These are phyloP conservation scores for Nitzschia palea DNA, from an alignment of 108 stramenopile species.

Conservation along the genomic window DNA sequence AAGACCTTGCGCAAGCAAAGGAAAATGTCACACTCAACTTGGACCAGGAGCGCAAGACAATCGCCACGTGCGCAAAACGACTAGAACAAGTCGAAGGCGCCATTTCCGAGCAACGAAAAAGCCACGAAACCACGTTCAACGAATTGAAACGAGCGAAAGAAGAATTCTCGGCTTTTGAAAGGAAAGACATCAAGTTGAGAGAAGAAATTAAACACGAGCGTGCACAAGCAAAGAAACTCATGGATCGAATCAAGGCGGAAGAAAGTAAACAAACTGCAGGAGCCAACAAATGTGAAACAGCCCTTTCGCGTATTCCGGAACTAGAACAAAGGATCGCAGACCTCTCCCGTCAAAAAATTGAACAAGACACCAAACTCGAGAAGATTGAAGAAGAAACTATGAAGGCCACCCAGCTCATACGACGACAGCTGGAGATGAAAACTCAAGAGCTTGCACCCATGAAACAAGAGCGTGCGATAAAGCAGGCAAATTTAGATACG, in stretches of 20 bases:
- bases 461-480: constrained; percentile 74
- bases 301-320: constrained; percentile 63
- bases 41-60: constrained; percentile 41
- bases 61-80: constrained; percentile 48
- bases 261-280: constrained; percentile 60
- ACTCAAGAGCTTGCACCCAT: constrained; percentile 85
- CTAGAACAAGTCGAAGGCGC: constrained; percentile 67
- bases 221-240: constrained; percentile 69
- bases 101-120: constrained; percentile 49
- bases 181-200: constrained; percentile 89
- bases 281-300: constrained; percentile 43
- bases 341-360: constrained; percentile 39
- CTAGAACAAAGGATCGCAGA: constrained; percentile 63
- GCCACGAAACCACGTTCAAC: constrained; percentile 59
- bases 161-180: constrained; percentile 87
- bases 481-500: constrained; percentile 76
- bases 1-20: constrained; percentile 36
- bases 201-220: constrained; percentile 92
- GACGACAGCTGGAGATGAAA: constrained; percentile 83
- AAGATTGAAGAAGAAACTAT: constrained; percentile 76
- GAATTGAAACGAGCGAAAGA: constrained; percentile 80
- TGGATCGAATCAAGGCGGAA: constrained; percentile 67
- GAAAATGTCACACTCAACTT: constrained; percentile 43
- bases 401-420: constrained; percentile 77
- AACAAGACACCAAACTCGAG: constrained; percentile 78